Evolutionary conservation across 106 monocot species (phyloP).

Genomic region (Acanthochlamys bracteata): DNA sequence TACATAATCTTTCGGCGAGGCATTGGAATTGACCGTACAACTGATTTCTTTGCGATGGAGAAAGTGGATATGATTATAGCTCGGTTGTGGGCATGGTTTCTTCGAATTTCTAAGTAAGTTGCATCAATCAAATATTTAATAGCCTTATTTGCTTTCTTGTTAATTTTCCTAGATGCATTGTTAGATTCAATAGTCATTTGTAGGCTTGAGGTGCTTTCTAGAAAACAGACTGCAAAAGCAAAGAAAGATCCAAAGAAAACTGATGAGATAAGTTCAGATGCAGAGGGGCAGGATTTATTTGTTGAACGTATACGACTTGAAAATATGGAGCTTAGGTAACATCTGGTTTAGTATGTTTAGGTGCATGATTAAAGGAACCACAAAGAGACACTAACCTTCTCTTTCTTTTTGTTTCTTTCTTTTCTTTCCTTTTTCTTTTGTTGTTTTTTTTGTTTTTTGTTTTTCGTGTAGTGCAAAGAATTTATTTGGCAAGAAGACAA

Average conservation of each 20-base stretch:
- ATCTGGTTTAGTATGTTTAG: no score
- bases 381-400: no score
- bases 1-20: constrained; percentile 84
- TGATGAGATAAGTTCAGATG: constrained; percentile 23
- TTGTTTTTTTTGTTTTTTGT: no score
- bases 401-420: no score
- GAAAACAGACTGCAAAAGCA: constrained; percentile 20
- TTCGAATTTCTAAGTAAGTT: neutral
- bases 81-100: constrained; percentile 54
- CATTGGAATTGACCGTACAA: constrained; percentile 68
- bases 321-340: constrained; percentile 58
- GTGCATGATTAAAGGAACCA: no score
- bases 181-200: neutral
- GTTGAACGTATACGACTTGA: constrained; percentile 60
- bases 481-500: constrained; percentile 43
- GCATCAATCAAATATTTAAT: no score
- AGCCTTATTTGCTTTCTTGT: no score
- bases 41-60: constrained; percentile 66
- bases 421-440: neutral
- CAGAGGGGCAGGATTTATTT: constrained; percentile 30
- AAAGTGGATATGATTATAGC: constrained; percentile 77
- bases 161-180: no score
- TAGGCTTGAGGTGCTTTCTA: constrained; percentile 39
- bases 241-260: constrained; percentile 27
- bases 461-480: no score